These are phyloP conservation scores for Paraconiothyrium sp. DNA, from an alignment of 2,329 filamentous ascomycete species.

Conservation along the genomic window DNA sequence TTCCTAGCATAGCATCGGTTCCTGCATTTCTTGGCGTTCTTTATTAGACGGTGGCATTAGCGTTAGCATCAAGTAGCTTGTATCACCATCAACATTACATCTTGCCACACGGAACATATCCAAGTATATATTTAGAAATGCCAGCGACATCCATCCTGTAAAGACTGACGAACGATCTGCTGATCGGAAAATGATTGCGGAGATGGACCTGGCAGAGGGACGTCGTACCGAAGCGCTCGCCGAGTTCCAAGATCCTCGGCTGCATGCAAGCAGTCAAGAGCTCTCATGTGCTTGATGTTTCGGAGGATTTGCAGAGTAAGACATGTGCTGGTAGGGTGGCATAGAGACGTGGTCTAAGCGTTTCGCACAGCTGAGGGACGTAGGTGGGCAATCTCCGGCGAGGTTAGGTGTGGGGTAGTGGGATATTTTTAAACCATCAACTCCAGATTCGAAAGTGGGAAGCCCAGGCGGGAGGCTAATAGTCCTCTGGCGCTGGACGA, in stretches of 20 bases:
- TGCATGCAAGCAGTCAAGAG: not conserved
- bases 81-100: constrained; percentile 5
- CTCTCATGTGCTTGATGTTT: constrained; percentile 1
- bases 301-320: constrained; percentile 8
- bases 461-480: not conserved
- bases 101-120: constrained; percentile 1
- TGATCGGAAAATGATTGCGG: not conserved
- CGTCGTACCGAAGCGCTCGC: not conserved
- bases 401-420: constrained; percentile 8
- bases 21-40: constrained; percentile 10
- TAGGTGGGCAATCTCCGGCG: constrained; percentile 12
- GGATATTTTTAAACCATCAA: constrained; percentile 5
- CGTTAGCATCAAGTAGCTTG: constrained; percentile 3
- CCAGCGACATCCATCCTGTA: not conserved
- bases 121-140: constrained; percentile 7
- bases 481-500: not conserved
- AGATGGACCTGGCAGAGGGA: not conserved
- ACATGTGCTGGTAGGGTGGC: constrained; percentile 7
- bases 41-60: constrained; percentile 1
- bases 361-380: not conserved
- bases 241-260: not conserved
- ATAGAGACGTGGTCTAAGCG: not conserved
- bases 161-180: not conserved
- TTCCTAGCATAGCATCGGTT: not conserved
- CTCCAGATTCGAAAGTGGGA: not conserved